Evolutionary conservation across 768 basidiomycete species (phyloP).

Genomic region (Panus rudis): DNA sequence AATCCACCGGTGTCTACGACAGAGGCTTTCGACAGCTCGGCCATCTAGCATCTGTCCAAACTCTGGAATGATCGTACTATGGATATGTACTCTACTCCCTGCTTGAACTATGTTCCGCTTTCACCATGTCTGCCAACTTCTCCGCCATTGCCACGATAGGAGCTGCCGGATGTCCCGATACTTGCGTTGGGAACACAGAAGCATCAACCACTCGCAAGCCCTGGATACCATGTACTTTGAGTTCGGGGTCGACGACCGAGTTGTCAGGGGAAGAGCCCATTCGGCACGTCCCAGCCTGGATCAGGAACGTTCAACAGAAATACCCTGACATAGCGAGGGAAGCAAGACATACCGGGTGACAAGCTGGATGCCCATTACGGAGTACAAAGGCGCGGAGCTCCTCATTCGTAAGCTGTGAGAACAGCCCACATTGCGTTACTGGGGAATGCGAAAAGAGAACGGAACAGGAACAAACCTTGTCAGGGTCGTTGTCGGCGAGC

Average conservation of each 20-base stretch:
- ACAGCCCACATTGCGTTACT: neutral
- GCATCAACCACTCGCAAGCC: constrained; percentile 3
- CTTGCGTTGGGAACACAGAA: constrained; percentile 6
- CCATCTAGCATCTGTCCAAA: too few species aligned
- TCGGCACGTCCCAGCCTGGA: neutral
- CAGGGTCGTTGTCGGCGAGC: constrained; percentile 13
- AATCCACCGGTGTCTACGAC: too few species aligned
- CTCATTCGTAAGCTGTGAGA: neutral
- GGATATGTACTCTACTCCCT: too few species aligned
- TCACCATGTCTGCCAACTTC: constrained; percentile 1
- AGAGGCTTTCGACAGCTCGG: too few species aligned
- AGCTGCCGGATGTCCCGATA: constrained; percentile 1
- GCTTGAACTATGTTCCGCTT: too few species aligned
- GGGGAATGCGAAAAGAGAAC: neutral
- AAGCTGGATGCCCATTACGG: neutral
- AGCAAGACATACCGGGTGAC: constrained; percentile 3
- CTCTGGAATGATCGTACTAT: too few species aligned
- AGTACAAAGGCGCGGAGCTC: constrained; percentile 1
- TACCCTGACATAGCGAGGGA: neutral
- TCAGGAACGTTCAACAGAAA: neutral
- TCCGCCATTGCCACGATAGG: constrained; percentile 2
- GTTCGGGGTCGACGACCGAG: constrained; percentile 2
- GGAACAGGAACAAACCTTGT: constrained; percentile 1
- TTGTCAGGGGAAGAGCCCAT: constrained; percentile 2
- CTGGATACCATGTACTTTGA: constrained; percentile 3